phyloP scores from a whole-genome alignment of 2,329 filamentous ascomycete genomes.

The Aspergillus quadrilineatus region DNA sequence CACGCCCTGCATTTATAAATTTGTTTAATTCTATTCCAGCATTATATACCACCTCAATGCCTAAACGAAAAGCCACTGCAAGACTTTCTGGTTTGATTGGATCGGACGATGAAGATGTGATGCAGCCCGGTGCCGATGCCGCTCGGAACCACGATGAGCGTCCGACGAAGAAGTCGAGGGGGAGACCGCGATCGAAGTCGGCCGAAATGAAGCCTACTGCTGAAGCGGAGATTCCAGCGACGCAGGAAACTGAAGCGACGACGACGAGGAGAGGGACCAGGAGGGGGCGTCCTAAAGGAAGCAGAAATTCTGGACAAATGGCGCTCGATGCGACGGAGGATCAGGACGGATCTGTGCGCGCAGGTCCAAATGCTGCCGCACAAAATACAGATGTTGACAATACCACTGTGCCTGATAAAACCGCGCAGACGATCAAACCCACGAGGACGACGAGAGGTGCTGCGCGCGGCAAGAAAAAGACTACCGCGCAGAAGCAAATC shows the following conservation, averaged over 20 bases:
- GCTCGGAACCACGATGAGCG: constrained; percentile 33
- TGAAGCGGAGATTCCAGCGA: constrained; percentile 23
- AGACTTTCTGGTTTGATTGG: constrained; percentile 49
- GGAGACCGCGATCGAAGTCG: constrained; percentile 44
- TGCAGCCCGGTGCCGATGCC: constrained; percentile 28
- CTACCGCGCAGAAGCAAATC: constrained; percentile 27
- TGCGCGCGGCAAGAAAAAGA: constrained; percentile 27
- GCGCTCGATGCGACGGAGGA: constrained; percentile 37
- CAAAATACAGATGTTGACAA: constrained; percentile 30
- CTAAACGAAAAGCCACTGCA: constrained; percentile 42
- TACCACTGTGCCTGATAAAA: constrained; percentile 19
- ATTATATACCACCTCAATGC: constrained; percentile 28
- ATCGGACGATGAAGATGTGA: constrained; percentile 47
- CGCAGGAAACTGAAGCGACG: constrained; percentile 21
- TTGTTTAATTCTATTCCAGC: not conserved
- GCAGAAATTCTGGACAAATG: constrained; percentile 27
- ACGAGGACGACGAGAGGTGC: constrained; percentile 24
- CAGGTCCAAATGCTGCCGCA: constrained; percentile 29
- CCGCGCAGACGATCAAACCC: constrained; percentile 19
- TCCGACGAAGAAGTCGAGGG: constrained; percentile 39
- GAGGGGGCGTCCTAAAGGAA: constrained; percentile 35
- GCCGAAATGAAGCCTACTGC: constrained; percentile 37
- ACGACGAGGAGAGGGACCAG: constrained; percentile 22
- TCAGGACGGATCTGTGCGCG: constrained; percentile 44
- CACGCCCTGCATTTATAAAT: not conserved